A percentile compares a stretch with the other conserved stretches of the same genome.
Evolutionary conservation across 352 stramenopile species (phyloP).

Genomic region (Globisporangium yorkense): DNA sequence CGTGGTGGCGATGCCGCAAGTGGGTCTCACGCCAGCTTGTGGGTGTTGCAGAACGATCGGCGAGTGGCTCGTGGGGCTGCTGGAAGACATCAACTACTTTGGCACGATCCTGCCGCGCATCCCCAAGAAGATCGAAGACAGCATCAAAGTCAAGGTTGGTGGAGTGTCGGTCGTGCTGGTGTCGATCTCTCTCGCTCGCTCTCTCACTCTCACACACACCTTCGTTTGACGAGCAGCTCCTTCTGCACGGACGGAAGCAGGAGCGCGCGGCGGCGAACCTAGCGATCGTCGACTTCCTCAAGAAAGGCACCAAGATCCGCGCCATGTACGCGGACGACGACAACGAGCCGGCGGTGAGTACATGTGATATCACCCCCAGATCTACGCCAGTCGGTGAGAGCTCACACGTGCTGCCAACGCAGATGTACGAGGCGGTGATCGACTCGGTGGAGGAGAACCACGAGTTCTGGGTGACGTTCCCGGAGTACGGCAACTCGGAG

Average conservation of each 20-base stretch:
- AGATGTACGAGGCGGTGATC: constrained; percentile 96
- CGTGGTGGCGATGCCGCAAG: neutral
- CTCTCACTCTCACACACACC: neutral
- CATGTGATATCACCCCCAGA: neutral
- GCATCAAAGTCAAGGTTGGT: constrained; percentile 92
- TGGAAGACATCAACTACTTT: constrained; percentile 96
- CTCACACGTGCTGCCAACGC: neutral
- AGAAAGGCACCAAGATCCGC: constrained; percentile 86
- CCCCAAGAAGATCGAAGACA: constrained; percentile 93
- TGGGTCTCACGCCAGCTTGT: constrained; percentile 6
- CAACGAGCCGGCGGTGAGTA: constrained; percentile 80
- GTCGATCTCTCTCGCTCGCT: neutral
- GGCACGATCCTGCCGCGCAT: constrained; percentile 95
- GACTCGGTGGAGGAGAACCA: constrained; percentile 88
- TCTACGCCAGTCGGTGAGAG: neutral
- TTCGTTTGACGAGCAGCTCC: constrained; percentile 43
- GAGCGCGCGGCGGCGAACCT: constrained; percentile 63
- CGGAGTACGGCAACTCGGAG: constrained; percentile 96
- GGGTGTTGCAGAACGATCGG: constrained; percentile 84
- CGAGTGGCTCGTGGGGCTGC: constrained; percentile 85
- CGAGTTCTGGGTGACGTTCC: constrained; percentile 89
- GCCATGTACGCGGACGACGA: constrained; percentile 96
- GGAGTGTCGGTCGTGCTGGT: constrained; percentile 1
- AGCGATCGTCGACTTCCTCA: constrained; percentile 67
- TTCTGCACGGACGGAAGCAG: constrained; percentile 60